Evolutionary conservation across 768 basidiomycete genomes (phyloP).

Genomic region (Gyrodon lividus): DNA sequence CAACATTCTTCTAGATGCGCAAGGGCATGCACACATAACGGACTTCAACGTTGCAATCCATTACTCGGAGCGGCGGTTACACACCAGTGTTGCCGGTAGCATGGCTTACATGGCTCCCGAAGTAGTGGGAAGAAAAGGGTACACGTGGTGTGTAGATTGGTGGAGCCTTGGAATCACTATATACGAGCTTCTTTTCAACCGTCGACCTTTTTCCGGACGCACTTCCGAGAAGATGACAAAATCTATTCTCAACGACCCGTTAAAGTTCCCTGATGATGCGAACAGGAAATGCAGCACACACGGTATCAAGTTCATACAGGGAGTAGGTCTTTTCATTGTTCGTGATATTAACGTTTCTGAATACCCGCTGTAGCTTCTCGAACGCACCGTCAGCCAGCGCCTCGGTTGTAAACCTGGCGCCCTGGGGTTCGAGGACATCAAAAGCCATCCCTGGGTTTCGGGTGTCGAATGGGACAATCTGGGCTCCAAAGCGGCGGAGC

Average conservation of each 20-base stretch:
- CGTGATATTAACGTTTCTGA: constrained; percentile 10
- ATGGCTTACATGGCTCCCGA: constrained; percentile 99
- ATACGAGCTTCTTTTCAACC: constrained; percentile 84
- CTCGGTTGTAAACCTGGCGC: constrained; percentile 75
- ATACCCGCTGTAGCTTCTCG: constrained; percentile 61
- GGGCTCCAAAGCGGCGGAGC: constrained; percentile 63
- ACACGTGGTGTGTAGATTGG: constrained; percentile 92
- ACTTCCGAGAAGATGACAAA: constrained; percentile 86
- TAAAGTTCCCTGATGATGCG: constrained; percentile 75
- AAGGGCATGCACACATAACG: constrained; percentile 93
- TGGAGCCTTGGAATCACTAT: constrained; percentile 93
- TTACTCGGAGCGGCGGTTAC: constrained; percentile 83
- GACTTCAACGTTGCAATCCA: constrained; percentile 99
- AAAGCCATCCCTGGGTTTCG: constrained; percentile 81
- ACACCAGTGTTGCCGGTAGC: constrained; percentile 94
- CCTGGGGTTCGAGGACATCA: constrained; percentile 76
- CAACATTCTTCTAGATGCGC: constrained; percentile 91
- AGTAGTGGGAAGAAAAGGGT: constrained; percentile 88
- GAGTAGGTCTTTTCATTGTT: constrained; percentile 46
- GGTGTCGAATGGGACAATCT: constrained; percentile 79
- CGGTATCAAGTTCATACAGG: constrained; percentile 62
- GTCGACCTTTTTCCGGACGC: constrained; percentile 87
- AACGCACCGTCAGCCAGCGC: constrained; percentile 74
- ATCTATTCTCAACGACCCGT: constrained; percentile 76
- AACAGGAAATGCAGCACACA: constrained; percentile 59